phyloP scores from a whole-genome alignment of 23 red algal genomes.

The Gracilaria caudata region DNA sequence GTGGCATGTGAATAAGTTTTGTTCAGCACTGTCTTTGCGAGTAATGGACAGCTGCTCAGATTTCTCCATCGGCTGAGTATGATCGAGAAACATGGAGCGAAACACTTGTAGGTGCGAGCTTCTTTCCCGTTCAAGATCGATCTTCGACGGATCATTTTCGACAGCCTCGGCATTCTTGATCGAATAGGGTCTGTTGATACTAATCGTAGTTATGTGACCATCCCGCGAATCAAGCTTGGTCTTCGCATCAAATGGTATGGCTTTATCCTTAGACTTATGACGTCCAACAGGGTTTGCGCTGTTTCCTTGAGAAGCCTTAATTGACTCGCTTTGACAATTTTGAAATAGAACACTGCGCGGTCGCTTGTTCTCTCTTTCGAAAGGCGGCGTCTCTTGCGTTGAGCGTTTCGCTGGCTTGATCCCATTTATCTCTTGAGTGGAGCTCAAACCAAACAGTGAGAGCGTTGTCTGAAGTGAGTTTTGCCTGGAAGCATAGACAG shows the following conservation, averaged over 20 bases:
- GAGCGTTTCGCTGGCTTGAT: background rate
- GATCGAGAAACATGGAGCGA: background rate
- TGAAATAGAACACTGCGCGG: background rate
- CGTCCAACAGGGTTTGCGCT: background rate
- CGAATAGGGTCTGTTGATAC: background rate
- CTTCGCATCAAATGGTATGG: background rate
- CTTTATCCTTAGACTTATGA: background rate
- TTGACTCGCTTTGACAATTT: background rate
- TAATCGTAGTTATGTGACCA: background rate
- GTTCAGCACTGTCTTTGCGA: background rate
- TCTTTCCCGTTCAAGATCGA: constrained; percentile 22
- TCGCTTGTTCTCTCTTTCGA: background rate
- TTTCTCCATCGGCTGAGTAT: background rate
- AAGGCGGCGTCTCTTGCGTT: background rate
- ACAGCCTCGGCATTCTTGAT: constrained; percentile 2
- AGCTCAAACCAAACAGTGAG: constrained; percentile 13
- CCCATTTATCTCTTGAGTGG: background rate
- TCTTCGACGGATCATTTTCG: constrained; percentile 4
- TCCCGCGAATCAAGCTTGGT: background rate
- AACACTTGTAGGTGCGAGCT: background rate
- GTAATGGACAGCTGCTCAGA: background rate
- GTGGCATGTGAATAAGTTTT: too few relatives aligned
- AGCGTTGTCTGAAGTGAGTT: constrained; percentile 10
- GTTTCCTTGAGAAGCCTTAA: background rate
- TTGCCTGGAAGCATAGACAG: background rate